Base-by-base conservation (phyloP, 495 filamentous ascomycete genomes). In the Aeminium ludgeri region DNA sequence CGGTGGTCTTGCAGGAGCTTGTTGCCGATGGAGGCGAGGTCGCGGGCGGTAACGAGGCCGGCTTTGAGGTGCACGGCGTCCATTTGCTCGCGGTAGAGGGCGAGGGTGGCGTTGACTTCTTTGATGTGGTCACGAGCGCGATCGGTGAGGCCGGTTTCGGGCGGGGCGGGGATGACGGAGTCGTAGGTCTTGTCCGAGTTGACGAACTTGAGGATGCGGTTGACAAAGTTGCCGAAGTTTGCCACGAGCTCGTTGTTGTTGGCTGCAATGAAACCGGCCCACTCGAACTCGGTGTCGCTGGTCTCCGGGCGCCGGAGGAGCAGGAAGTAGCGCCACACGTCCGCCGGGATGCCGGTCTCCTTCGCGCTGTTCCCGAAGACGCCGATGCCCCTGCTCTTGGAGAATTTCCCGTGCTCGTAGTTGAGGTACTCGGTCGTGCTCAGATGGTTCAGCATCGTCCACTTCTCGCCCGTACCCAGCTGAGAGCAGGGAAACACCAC, bases 401-500 rank as follows among this genome's bases (percentile, higher is more conserved):
- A 87, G 66, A 97, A 97, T 55, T 97, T 97, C 35, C 83, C 84
- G 20, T 44, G 45, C 74, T 76, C 89, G 55, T 97, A 97, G 60
- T 92, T 92, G 38, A 96, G 67, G 55, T 96, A 97, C 53, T 97
- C 89, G 0, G 86, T 89, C 0, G 86, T 86, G 25, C 78, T 86
- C 27, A 97, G 62, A 48, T 83, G 80, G 59, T 89, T 78, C 36
- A 94, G 68, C 72, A 76, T 83, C 29, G 87, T 96, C 89, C 89
- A 97, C 38, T 73, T 72, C 45, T 91, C 75, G 31, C 68, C 60
- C 1, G 87, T 86, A 33, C 86, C 89, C 15, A 96, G 65, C 55
- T 94, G 80, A 27, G 73, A 80, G 28, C 71, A 83, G 5, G 89
- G 89, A 64, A 91, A 97, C 54, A 95, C 85, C 52, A 97, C 80